phyloP scores from a whole-genome alignment of 192 early-diverging fungal genomes.

The Paraglomus brasilianum region DNA sequence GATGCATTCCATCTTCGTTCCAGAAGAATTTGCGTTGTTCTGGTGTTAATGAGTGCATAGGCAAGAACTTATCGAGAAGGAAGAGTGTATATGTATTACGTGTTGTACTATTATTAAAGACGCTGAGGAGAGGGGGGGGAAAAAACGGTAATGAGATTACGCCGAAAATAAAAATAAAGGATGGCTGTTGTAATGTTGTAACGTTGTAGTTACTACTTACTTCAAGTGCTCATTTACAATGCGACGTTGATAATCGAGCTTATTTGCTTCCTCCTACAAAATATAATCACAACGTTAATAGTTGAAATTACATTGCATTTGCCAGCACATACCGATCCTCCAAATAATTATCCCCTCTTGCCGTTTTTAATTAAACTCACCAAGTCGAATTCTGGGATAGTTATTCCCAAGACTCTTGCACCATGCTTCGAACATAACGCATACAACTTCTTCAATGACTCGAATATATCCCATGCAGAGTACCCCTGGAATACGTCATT shows the following conservation, averaged over 20 bases:
- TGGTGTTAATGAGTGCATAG: constrained; percentile 24
- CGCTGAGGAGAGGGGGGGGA: constrained; percentile 1
- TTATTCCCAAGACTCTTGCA: constrained; percentile 25
- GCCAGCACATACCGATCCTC: too few species aligned
- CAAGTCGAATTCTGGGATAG: constrained; percentile 27
- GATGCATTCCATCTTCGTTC: constrained; percentile 23
- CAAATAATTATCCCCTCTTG: too few species aligned
- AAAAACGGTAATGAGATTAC: neutral
- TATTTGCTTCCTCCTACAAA: constrained; percentile 13
- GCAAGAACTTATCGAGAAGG: constrained; percentile 26
- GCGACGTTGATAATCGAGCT: constrained; percentile 27
- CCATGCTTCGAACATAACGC: constrained; percentile 25
- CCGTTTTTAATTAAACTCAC: neutral
- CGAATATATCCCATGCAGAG: constrained; percentile 30
- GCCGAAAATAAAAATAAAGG: neutral
- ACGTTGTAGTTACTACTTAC: constrained; percentile 7
- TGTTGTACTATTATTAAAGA: constrained; percentile 26
- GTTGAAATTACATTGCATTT: too few species aligned
- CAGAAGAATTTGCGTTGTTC: constrained; percentile 28
- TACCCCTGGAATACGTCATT: constrained; percentile 30
- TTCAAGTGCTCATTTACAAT: constrained; percentile 29
- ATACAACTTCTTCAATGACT: constrained; percentile 25
- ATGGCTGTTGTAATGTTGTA: neutral
- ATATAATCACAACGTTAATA: neutral
- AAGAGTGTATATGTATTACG: constrained; percentile 15